Evolutionary conservation across 768 basidiomycete genomes (phyloP).

Genomic region (Boletus vermiculosoides): DNA sequence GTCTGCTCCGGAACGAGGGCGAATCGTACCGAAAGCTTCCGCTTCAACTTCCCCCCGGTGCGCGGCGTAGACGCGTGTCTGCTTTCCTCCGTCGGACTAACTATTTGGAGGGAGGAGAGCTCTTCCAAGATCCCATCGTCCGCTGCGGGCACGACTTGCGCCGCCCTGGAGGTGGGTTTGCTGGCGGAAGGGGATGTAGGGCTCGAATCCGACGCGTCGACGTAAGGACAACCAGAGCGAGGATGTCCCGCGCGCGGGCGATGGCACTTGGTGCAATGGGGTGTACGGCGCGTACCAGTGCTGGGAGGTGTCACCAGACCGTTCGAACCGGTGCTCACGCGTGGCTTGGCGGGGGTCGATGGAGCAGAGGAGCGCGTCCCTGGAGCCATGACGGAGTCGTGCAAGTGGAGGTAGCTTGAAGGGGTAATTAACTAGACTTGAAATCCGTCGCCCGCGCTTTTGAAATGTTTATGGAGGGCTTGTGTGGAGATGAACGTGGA

Average conservation of each 20-base stretch:
- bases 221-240: slow-evolving; percentile 57
- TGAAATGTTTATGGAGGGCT: background rate
- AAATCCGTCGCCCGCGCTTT: background rate
- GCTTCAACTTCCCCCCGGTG: slow-evolving; percentile 7
- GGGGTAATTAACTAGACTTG: background rate
- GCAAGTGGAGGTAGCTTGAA: background rate
- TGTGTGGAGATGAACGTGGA: background rate
- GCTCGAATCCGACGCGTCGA: slow-evolving; percentile 27
- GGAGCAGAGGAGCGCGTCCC: slow-evolving; percentile 30
- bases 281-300: slow-evolving; percentile 49
- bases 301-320: slow-evolving; percentile 29
- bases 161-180: background rate
- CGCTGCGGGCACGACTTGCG: background rate
- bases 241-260: slow-evolving; percentile 59
- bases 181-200: slow-evolving; percentile 17
- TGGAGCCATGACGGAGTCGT: slow-evolving; percentile 22
- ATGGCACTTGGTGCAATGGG: slow-evolving; percentile 54
- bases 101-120: slow-evolving; percentile 47
- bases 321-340: slow-evolving; percentile 9
- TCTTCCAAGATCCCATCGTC: slow-evolving; percentile 39
- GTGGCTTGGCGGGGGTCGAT: slow-evolving; percentile 28
- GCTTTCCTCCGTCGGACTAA: slow-evolving; percentile 23
- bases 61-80: slow-evolving; percentile 6
- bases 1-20: slow-evolving; percentile 38
- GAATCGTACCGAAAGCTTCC: slow-evolving; percentile 32